Percentiles rank a stretch among this genome's conserved stretches.
Conservation (phyloP, 2,329 filamentous ascomycete genomes). For the Ophiostoma quercus region DNA sequence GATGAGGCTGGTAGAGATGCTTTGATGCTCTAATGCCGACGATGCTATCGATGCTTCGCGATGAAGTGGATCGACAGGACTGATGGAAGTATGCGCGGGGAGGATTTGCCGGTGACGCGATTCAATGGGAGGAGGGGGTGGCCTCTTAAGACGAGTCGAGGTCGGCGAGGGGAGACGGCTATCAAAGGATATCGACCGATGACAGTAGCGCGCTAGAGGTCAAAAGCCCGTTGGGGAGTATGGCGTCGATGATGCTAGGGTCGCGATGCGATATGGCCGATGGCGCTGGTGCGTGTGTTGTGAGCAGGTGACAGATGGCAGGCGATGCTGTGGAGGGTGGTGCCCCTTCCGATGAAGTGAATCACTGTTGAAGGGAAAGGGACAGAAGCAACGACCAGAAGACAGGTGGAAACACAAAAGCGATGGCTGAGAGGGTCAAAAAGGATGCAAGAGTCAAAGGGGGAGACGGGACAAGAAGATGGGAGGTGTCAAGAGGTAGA, state of each 20-base stretch:
- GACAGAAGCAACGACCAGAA: neutral
- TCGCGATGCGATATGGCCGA: neutral
- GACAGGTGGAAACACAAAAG: neutral
- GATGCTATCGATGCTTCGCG: neutral
- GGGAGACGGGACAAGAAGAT: neutral
- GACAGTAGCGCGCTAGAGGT: neutral
- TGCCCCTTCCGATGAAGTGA: constrained; percentile 14
- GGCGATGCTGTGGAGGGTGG: neutral
- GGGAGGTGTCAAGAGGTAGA: neutral
- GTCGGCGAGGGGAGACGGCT: neutral
- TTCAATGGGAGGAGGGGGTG: neutral
- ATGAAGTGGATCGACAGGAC: neutral
- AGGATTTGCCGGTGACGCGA: constrained; percentile 7
- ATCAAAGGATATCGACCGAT: neutral
- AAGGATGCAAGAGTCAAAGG: neutral
- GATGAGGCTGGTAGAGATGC: neutral
- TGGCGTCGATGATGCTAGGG: neutral
- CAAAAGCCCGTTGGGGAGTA: neutral
- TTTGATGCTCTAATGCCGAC: neutral
- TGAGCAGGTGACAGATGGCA: neutral
- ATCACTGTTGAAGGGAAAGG: neutral
- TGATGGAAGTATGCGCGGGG: constrained; percentile 11
- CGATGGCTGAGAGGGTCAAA: neutral
- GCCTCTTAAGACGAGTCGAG: neutral
- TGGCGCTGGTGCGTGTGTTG: neutral